These are phyloP conservation scores for Exophiala mesophila DNA, from an alignment of 2,329 filamentous ascomycete genomes.

Conservation along the genomic window DNA sequence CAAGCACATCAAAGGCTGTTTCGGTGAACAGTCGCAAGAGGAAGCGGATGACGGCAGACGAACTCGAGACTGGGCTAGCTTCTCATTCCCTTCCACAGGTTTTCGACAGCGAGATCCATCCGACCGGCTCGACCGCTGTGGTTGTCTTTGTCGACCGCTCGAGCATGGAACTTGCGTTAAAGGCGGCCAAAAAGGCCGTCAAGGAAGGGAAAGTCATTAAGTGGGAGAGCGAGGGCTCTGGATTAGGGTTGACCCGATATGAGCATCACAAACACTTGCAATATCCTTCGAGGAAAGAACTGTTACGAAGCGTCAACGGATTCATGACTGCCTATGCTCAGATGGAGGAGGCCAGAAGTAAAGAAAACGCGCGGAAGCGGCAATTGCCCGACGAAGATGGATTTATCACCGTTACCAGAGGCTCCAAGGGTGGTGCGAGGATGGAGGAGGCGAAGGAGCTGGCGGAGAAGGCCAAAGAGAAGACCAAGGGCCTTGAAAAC, in stretches of 20 bases:
- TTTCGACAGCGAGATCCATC: conserved; percentile 67
- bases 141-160: conserved; percentile 78
- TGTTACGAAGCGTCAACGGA: conserved; percentile 73
- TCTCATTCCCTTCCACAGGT: conserved; percentile 60
- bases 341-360: conserved; percentile 61
- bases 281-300: conserved; percentile 61
- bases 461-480: conserved; percentile 56
- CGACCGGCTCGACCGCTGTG: conserved; percentile 72
- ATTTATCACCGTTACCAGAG: conserved; percentile 84
- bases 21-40: conserved; percentile 44
- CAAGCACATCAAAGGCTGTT: conserved; percentile 12
- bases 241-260: conserved; percentile 50
- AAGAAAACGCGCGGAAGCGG: conserved; percentile 58
- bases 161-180: conserved; percentile 70
- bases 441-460: conserved; percentile 63
- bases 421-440: conserved; percentile 67
- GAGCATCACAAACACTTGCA: conserved; percentile 65
- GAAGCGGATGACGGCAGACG: conserved; percentile 49
- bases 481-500: conserved; percentile 60
- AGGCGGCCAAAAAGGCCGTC: conserved; percentile 61
- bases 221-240: conserved; percentile 63
- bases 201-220: conserved; percentile 53
- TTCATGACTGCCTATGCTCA: conserved; percentile 77
- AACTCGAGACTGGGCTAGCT: conserved; percentile 53
- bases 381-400: conserved; percentile 89